Evolutionary conservation across 2,329 filamentous ascomycete genomes (phyloP).

Genomic region (Macrophomina phaseolina): DNA sequence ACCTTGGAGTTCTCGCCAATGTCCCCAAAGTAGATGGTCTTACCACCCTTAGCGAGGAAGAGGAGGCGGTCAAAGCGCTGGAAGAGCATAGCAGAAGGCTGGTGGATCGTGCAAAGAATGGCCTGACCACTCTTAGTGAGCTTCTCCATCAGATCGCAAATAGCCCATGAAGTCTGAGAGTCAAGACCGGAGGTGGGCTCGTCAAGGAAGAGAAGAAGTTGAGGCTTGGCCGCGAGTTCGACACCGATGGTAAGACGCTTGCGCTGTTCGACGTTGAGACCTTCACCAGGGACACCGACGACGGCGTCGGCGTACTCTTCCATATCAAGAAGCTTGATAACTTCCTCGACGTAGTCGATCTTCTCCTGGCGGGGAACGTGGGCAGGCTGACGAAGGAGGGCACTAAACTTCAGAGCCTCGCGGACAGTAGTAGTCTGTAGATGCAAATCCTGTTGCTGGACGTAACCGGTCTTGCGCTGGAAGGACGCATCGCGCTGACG

Average conservation of each 20-base stretch:
- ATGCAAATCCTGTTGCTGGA: constrained; percentile 88
- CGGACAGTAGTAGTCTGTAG: constrained; percentile 79
- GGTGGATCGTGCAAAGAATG: constrained; percentile 71
- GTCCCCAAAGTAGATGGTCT: constrained; percentile 77
- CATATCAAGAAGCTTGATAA: constrained; percentile 88
- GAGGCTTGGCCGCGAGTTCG: constrained; percentile 58
- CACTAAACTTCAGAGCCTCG: constrained; percentile 81
- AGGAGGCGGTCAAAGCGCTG: constrained; percentile 81
- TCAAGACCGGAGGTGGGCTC: constrained; percentile 76
- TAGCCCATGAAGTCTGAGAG: constrained; percentile 43
- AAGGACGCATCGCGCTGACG: constrained; percentile 74
- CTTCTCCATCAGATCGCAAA: constrained; percentile 31
- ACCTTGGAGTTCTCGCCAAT: constrained; percentile 70
- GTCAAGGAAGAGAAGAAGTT: constrained; percentile 73
- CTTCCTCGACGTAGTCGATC: constrained; percentile 81
- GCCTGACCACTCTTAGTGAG: constrained; percentile 63
- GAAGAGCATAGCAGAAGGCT: constrained; percentile 88
- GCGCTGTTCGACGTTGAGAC: constrained; percentile 62
- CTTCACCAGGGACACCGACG: constrained; percentile 84
- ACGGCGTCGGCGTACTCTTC: constrained; percentile 83
- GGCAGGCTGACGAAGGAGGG: constrained; percentile 77
- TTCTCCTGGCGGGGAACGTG: constrained; percentile 72
- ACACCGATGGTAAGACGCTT: constrained; percentile 68
- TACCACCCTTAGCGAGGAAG: constrained; percentile 74
- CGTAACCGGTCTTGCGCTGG: constrained; percentile 86